Conservation (phyloP, 208 protist genomes). For the Angomonas ambiguus region DNA sequence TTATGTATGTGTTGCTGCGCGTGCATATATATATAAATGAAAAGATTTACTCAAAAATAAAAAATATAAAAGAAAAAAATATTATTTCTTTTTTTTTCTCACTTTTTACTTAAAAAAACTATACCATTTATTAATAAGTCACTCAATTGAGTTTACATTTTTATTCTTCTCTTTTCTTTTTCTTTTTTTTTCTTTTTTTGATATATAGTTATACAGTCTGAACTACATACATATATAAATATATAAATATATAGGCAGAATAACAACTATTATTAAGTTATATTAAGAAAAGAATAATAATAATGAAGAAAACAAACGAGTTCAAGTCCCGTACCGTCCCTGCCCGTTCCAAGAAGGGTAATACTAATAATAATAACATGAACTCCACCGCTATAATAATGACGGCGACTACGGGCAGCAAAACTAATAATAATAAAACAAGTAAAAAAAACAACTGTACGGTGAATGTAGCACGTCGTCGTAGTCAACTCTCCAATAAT, state of each 20-base stretch:
- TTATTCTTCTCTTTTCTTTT: slow-evolving; percentile 12
- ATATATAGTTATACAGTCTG: not conserved
- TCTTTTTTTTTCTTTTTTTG: slow-evolving; percentile 4
- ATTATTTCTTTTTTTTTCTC: slow-evolving; percentile 3
- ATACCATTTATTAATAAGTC: not conserved
- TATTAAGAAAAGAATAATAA: no score
- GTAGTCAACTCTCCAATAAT: not conserved
- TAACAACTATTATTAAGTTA: not conserved
- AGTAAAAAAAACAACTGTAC: no score
- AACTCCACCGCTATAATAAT: no score
- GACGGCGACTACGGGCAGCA: no score
- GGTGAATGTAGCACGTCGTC: no score
- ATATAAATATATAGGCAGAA: not conserved
- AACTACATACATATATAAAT: not conserved
- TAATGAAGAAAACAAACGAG: no score
- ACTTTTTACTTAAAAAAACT: slow-evolving; percentile 8
- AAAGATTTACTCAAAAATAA: not conserved
- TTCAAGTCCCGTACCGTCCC: no score
- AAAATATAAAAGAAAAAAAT: not conserved
- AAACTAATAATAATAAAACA: not conserved
- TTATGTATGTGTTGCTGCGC: not conserved
- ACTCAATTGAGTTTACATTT: not conserved
- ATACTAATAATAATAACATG: no score
- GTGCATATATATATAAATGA: not conserved
- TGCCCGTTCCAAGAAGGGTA: no score